Percentiles rank a stretch among this genome's conserved stretches.
Conservation (phyloP, 805 yeast species). For the Suhomyces xylopsoci region DNA sequence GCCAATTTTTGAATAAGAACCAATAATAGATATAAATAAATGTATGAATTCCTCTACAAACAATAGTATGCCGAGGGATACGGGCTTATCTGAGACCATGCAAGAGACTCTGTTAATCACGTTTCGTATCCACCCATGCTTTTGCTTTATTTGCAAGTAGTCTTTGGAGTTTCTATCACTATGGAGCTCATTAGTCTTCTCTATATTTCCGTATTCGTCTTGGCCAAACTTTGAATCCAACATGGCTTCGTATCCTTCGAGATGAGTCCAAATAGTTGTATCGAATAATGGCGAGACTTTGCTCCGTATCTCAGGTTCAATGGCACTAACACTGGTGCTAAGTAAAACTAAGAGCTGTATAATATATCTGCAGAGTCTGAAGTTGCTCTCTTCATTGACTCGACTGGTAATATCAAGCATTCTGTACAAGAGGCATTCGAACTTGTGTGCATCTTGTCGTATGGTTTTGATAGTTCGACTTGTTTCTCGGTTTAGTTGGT, state of each 20-base stretch:
- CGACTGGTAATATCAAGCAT: conserved; percentile 19
- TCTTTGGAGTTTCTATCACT: neutral
- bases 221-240: neutral
- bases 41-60: neutral
- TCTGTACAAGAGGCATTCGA: conserved; percentile 25
- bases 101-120: neutral
- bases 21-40: neutral
- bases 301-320: conserved; percentile 13
- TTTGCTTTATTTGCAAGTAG: neutral
- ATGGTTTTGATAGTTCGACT: conserved; percentile 5
- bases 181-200: neutral
- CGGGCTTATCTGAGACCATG: neutral
- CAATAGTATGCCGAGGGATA: neutral
- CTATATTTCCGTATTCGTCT: neutral
- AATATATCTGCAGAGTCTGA: conserved; percentile 13
- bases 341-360: conserved; percentile 3
- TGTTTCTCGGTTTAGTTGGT: neutral
- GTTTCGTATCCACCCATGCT: conserved; percentile 5
- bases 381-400: conserved; percentile 6
- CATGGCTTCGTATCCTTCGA: conserved; percentile 7
- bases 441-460: conserved; percentile 16
- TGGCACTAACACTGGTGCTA: conserved; percentile 11
- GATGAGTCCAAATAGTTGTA: conserved; percentile 28
- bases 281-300: conserved; percentile 28
- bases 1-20: neutral